Conservation (phyloP, 2,329 filamentous ascomycete genomes). For the Penicillium sp. region DNA sequence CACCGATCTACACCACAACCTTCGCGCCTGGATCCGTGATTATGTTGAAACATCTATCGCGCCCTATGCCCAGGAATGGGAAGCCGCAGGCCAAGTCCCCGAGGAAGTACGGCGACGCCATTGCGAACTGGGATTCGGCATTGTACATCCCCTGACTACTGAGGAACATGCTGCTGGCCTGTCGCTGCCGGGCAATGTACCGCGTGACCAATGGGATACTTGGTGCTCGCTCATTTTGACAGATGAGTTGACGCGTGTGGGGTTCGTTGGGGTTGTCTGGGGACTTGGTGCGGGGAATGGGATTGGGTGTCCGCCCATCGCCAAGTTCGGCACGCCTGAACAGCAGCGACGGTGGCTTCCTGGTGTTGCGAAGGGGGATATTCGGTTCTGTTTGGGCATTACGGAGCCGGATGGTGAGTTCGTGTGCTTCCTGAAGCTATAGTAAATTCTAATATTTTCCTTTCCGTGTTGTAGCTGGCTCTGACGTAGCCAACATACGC, state of each 20-base stretch:
- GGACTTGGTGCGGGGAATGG: conserved; percentile 60
- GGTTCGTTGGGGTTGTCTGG: conserved; percentile 58
- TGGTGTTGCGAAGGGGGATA: conserved; percentile 58
- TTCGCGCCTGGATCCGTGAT: conserved; percentile 57
- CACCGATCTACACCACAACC: conserved; percentile 59
- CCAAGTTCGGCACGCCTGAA: conserved; percentile 61
- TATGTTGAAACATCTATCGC: conserved; percentile 62
- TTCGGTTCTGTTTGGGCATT: conserved; percentile 64
- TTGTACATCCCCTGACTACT: conserved; percentile 39
- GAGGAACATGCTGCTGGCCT: conserved; percentile 42
- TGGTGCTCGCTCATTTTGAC: conserved; percentile 58
- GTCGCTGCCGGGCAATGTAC: conserved; percentile 48
- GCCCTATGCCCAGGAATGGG: conserved; percentile 64
- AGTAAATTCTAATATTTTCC: conserved; percentile 36
- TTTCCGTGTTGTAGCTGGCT: conserved; percentile 48
- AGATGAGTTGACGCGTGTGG: conserved; percentile 58
- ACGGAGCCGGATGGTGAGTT: conserved; percentile 60
- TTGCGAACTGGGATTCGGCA: conserved; percentile 41
- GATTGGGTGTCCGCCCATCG: conserved; percentile 65
- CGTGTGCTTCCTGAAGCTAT: neutral
- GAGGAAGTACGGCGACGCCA: conserved; percentile 40
- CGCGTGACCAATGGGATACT: conserved; percentile 53
- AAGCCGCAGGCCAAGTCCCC: conserved; percentile 57
- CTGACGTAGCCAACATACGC: conserved; percentile 64
- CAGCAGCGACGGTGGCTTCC: conserved; percentile 63